Base-by-base conservation (phyloP, 495 filamentous ascomycete genomes). In the Xylaria intraflava region DNA sequence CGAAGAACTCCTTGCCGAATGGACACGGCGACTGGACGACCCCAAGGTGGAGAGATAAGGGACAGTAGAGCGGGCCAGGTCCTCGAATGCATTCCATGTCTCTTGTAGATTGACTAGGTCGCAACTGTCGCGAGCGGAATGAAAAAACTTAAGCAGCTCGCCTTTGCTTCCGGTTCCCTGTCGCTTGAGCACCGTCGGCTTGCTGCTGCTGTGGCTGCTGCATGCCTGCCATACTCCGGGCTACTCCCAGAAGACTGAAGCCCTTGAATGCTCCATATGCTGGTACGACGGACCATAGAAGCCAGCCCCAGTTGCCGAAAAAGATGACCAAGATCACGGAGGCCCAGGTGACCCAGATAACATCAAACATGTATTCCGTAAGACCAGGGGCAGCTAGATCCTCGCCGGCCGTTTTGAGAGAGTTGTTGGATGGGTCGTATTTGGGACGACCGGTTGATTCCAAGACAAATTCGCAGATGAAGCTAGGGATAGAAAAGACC, bases 341-440 rank as follows among this genome's bases (percentile, higher is more conserved):
- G 17, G 76, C 82, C 84, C 87, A 90, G 0, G 88, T 91, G 72
- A 93, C 90, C 77, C 95, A 97, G 30, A 96, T 74, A 23, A 96
- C 78, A 73, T 98, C 93, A 79, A 92, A 97, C 86, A 96, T 88
- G 71, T 91, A 98, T 70, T 98, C 93, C 7, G 90, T 97, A 69
- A 98, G 72, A 0, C 93, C 93, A 23, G 86, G 81, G 0, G 89
- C 89, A 24, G 88, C 84, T 22, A 98, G 78, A 67, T 97, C 93
- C 66, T 97, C 92, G 16, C 93, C 93, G 0, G 85, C 75, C 12
- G 76, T 80, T 57, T 81, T 82, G 38, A 97, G 72, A 2, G 83
- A 81, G n/a, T 81, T 82, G 62, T 82, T 84, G 11, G 61, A 60
- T 3, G 78, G 46, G 46, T 78, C 78, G 67, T 84, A 89, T 46